Evolutionary conservation across 2,329 filamentous ascomycete species (phyloP).

Genomic region (Fusarium cyanostomum): DNA sequence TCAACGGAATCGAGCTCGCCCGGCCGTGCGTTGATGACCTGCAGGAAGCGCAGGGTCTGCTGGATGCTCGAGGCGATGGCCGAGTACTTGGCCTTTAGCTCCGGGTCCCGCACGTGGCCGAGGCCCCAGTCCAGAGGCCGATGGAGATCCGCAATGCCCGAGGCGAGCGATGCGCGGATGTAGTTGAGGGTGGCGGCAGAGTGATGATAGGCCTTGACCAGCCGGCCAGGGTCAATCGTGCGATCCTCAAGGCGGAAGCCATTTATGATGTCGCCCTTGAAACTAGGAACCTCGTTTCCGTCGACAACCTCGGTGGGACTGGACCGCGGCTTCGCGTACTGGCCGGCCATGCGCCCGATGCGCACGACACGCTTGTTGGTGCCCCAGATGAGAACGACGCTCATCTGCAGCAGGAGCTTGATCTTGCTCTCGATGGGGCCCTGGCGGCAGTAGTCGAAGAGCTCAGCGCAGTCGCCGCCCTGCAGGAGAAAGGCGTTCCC

Average conservation of each 20-base stretch:
- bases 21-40: slow-evolving; percentile 87
- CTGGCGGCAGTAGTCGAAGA: slow-evolving; percentile 96
- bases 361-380: slow-evolving; percentile 83
- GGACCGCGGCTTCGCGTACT: slow-evolving; percentile 95
- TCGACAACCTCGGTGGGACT: slow-evolving; percentile 85
- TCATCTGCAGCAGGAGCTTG: slow-evolving; percentile 97
- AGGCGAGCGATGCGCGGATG: slow-evolving; percentile 81
- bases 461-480: slow-evolving; percentile 95
- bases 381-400: slow-evolving; percentile 92
- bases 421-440: slow-evolving; percentile 94
- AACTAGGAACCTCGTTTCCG: slow-evolving; percentile 84
- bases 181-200: slow-evolving; percentile 96
- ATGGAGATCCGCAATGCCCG: slow-evolving; percentile 93
- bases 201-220: slow-evolving; percentile 94
- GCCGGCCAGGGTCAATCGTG: slow-evolving; percentile 80
- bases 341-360: slow-evolving; percentile 95
- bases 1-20: slow-evolving; percentile 91
- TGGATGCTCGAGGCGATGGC: slow-evolving; percentile 86
- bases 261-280: slow-evolving; percentile 95
- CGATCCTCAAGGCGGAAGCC: slow-evolving; percentile 82
- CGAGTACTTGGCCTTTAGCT: slow-evolving; percentile 86
- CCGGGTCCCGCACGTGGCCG: slow-evolving; percentile 86
- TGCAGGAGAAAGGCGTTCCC: slow-evolving; percentile 95
- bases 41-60: slow-evolving; percentile 93
- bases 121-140: slow-evolving; percentile 94